phyloP scores from a whole-genome alignment of 306 rosid species.

The Prunus armeniaca region DNA sequence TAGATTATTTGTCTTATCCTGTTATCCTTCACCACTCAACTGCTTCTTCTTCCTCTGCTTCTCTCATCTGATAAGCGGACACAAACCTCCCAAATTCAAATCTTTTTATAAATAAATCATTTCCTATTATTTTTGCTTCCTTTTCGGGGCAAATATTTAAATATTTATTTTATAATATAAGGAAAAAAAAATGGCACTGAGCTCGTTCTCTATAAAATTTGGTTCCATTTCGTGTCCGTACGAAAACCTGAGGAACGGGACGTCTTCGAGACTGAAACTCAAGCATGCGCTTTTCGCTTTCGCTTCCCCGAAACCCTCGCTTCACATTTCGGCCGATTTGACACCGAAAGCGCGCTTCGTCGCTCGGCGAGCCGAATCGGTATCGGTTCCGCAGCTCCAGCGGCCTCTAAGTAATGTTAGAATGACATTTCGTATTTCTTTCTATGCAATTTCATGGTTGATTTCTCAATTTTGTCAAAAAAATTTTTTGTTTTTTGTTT shows the following conservation, averaged over 20 bases:
- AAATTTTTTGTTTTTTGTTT: not conserved
- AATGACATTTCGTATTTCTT: not conserved
- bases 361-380: slow-evolving; percentile 70
- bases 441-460: not conserved
- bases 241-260: slow-evolving; percentile 10
- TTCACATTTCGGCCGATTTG: slow-evolving; percentile 55
- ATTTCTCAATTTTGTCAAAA: not conserved
- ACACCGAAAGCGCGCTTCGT: slow-evolving; percentile 65
- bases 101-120: not conserved
- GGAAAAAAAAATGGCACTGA: slow-evolving; percentile 45
- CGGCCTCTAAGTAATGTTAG: slow-evolving; percentile 86
- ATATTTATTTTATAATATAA: not conserved
- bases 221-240: slow-evolving; percentile 29
- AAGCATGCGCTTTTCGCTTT: not conserved
- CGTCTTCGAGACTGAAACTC: slow-evolving; percentile 6
- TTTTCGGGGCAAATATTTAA: not conserved
- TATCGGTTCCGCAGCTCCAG: slow-evolving; percentile 60
- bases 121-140: not conserved
- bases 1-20: not conserved
- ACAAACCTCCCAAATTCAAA: not conserved
- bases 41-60: not conserved
- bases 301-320: slow-evolving; percentile 25
- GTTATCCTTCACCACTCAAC: not conserved
- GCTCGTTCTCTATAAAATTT: slow-evolving; percentile 29
- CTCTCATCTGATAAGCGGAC: not conserved